Base-by-base conservation (phyloP, 108 stramenopile species). In the Nannochloropsis granulata region DNA sequence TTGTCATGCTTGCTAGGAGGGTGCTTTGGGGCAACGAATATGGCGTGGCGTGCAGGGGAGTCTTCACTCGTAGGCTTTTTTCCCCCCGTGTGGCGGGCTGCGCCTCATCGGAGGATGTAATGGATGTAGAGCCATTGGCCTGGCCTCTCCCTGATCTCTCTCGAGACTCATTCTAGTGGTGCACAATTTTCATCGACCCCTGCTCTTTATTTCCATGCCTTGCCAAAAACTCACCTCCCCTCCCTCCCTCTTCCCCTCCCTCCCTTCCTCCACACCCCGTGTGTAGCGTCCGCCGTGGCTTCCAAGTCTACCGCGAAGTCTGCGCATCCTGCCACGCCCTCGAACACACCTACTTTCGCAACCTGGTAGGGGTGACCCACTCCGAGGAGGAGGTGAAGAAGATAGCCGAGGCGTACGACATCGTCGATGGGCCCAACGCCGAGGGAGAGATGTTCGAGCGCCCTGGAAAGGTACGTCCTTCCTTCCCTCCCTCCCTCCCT, bases 381-480 rank as follows among this genome's bases (percentile, higher is more conserved):
- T 93, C 95, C 43, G 92, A 93, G 83, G 93, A 94, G 19, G 96
- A 96, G 91, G 92, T 95, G 34, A 94, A 93, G 82, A 90, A 89
- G 26, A 93, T 99, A 92, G 95, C 96, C 26, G 91, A 85, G 11
- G 83, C 83, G 78, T 95, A 96, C 25, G 97, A 98, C 44, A 92
- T 98, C 42, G 88, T 95, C 79, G 98, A 99, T 83, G 98, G 96
- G 80, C 98, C 98, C 80, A 97, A 99, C 89, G 97, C 97, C 83
- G 94, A 94, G 86, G 96, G 98, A 42, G 96, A 98, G 87, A 97
- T 97, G 96, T 99, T 97, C 86, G 98, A 99, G 89, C 94, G 98
- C 25, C 98, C 98, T 13, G 97, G 96, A 78, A 98, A 98, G 92
- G 94, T 96, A 13, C 93, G 93, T 81, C 97, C 98, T 92, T 84